Evolutionary conservation across 805 yeast genomes (phyloP).

Genomic region (Ogataea pignaliae): DNA sequence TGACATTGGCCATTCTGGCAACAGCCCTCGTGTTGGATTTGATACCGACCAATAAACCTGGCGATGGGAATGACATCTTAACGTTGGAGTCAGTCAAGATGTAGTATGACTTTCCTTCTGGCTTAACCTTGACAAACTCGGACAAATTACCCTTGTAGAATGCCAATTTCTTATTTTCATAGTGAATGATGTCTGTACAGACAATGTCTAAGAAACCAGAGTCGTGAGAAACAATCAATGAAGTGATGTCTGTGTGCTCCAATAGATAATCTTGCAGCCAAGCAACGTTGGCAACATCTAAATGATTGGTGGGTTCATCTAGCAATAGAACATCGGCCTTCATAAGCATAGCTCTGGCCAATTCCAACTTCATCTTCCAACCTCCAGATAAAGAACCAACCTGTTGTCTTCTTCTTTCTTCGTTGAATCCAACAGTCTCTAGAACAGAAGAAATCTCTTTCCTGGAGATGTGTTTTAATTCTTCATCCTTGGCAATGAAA

Average conservation of each 20-base stretch:
- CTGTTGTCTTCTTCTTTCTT: constrained; percentile 80
- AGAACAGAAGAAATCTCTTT: constrained; percentile 75
- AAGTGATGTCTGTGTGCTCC: constrained; percentile 81
- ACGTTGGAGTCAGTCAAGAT: constrained; percentile 89
- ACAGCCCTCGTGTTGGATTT: constrained; percentile 92
- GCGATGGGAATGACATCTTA: constrained; percentile 97
- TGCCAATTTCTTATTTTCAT: constrained; percentile 90
- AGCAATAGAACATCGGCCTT: constrained; percentile 90
- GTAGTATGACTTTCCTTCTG: constrained; percentile 95
- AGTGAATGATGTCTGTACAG: constrained; percentile 94
- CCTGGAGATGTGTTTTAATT: constrained; percentile 55
- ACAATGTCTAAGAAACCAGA: constrained; percentile 94
- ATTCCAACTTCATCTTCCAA: constrained; percentile 98
- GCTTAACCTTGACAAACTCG: constrained; percentile 84
- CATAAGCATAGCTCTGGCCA: constrained; percentile 98
- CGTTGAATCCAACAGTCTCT: constrained; percentile 84
- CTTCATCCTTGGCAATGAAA: constrained; percentile 88
- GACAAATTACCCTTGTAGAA: constrained; percentile 96
- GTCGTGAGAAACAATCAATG: constrained; percentile 95
- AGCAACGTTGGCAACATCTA: constrained; percentile 88
- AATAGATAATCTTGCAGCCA: constrained; percentile 90
- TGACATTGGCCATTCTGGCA: constrained; percentile 64
- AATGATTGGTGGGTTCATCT: constrained; percentile 98
- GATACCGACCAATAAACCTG: constrained; percentile 96
- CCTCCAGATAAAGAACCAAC: constrained; percentile 97